Conservation (phyloP, 345 rosid species). For the Populus alba region DNA sequence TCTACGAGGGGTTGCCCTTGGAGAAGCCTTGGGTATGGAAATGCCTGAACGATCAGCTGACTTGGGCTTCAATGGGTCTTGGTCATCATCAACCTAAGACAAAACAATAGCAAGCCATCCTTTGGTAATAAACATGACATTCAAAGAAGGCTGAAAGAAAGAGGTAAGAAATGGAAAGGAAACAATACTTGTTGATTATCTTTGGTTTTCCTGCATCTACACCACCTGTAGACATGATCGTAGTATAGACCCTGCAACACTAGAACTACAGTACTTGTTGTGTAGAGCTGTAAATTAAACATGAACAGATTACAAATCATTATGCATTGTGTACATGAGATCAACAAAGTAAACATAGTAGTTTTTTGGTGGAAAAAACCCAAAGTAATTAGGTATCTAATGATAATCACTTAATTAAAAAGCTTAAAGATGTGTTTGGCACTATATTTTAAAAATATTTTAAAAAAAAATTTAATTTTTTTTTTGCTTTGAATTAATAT, state of each 20-base stretch:
- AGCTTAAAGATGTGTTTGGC: no score
- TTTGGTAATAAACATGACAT: background rate
- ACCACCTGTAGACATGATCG: slow-evolving; percentile 52
- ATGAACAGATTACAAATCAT: background rate
- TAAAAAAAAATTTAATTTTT: no score
- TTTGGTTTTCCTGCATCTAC: slow-evolving; percentile 31
- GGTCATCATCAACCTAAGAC: slow-evolving; percentile 43
- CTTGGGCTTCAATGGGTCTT: slow-evolving; percentile 44
- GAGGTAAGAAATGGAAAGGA: background rate
- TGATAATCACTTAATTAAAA: no score
- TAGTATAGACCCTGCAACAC: slow-evolving; percentile 80
- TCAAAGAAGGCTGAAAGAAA: background rate
- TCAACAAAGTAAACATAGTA: background rate
- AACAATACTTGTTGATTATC: slow-evolving; percentile 29
- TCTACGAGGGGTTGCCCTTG: slow-evolving; percentile 36
- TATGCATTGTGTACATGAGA: no score
- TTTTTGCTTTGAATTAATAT: no score
- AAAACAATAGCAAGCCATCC: background rate
- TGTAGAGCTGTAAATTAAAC: slow-evolving; percentile 57
- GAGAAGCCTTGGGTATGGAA: slow-evolving; percentile 51
- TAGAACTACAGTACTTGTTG: slow-evolving; percentile 66
- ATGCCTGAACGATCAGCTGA: slow-evolving; percentile 38
- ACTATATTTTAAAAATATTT: no score
- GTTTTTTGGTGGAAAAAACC: no score
- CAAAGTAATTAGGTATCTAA: no score